Evolutionary conservation across 2,329 filamentous ascomycete species (phyloP), one percentile per base, ranked within the genome.

Genomic region (Aspergillus hiratsukae): DNA sequence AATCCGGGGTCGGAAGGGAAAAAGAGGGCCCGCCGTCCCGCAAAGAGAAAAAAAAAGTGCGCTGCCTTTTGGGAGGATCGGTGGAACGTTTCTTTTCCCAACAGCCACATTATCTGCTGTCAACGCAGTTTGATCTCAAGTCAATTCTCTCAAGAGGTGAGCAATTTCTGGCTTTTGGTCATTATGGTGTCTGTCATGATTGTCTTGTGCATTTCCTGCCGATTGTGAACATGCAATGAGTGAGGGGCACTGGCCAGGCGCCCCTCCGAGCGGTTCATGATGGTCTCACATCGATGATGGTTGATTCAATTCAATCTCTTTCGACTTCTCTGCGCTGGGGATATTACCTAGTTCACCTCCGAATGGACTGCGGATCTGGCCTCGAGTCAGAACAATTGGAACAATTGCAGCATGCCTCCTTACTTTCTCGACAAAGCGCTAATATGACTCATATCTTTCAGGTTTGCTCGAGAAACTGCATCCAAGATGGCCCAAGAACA

Each of bases 401-500:
- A 48, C 23, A 29, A 35, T 21, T n/a, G 17, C 25, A 29, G 40
- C 41, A 40, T 28, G n/a, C 35, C 45, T 56, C 35, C 29, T 35
- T 25, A 6, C 31, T 9, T 45, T 14, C 8, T 37, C n/a, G 17
- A 31, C 10, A 40, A 25, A 50, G 29, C 35, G 21, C 35, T 35
- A 35, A 51, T 3, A 40, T 35, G 28, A 37, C 27, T 50, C 41
- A 27, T 37, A 46, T 45, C 23, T 48, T 23, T 28, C 51, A 63
- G 60, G 55, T 62, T 58, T 57, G 51, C 57, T 61, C 61, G 60
- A 60, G 64, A 65, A 53, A 43, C 56, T 55, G 49, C 57, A 53
- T 51, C 43, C 48, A 64, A 55, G 49, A 76, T 76, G 74, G 67
- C 72, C 54, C 71, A 73, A 63, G 76, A 78, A 69, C 71, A 71